phyloP scores from a whole-genome alignment of 768 basidiomycete genomes.

The Leccinum subgranulosum region DNA sequence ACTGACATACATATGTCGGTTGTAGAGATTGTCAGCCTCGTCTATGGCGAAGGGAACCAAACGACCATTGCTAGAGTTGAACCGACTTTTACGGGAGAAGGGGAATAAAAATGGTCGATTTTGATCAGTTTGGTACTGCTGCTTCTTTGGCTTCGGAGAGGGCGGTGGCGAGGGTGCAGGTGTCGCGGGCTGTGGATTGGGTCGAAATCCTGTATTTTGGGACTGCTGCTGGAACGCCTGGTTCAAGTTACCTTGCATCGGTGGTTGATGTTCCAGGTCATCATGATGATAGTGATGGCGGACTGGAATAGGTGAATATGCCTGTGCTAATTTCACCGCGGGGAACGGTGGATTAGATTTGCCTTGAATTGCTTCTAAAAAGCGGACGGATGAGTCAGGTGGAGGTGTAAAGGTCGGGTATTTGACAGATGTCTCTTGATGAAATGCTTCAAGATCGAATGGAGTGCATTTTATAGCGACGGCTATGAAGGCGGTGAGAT shows the following conservation, averaged over 20 bases:
- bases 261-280: conserved; percentile 53
- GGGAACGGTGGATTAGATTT: conserved; percentile 36
- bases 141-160: conserved; percentile 92
- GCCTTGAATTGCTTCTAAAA: conserved; percentile 20
- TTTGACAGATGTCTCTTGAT: conserved; percentile 88
- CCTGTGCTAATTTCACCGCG: conserved; percentile 76
- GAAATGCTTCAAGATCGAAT: conserved; percentile 85
- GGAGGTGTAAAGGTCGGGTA: conserved; percentile 90
- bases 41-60: conserved; percentile 95
- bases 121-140: conserved; percentile 98
- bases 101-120: conserved; percentile 92
- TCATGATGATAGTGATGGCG: conserved; percentile 94
- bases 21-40: conserved; percentile 90
- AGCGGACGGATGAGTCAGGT: conserved; percentile 36
- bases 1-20: conserved; percentile 86
- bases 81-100: conserved; percentile 65
- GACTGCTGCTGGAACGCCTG: conserved; percentile 36
- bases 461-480: conserved; percentile 86
- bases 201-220: conserved; percentile 27
- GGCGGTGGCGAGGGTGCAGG: conserved; percentile 88
- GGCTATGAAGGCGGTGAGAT: conserved; percentile 31
- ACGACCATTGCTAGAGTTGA: conserved; percentile 50
- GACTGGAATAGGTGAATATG: conserved; percentile 89
- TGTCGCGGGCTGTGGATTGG: conserved; percentile 71
- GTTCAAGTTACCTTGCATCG: conserved; percentile 34